phyloP scores from a whole-genome alignment of 2,329 filamentous ascomycete species.

The Fusarium mangiferae region DNA sequence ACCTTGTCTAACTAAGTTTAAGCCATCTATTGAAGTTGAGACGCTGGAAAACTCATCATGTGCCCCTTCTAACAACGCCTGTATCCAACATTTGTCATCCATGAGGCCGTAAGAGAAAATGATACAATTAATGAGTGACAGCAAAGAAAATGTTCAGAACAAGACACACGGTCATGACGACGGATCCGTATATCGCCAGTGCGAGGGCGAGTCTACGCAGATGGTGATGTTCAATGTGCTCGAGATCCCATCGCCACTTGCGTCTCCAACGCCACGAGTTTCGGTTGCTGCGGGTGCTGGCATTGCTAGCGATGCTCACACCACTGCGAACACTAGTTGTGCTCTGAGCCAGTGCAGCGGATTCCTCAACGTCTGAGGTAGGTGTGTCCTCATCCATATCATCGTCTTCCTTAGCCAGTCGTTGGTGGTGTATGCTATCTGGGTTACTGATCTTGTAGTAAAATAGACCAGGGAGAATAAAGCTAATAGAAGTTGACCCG shows the following conservation, averaged over 20 bases:
- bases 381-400: constrained; percentile 70
- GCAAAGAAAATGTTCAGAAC: constrained; percentile 84
- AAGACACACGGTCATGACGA: constrained; percentile 91
- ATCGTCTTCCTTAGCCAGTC: constrained; percentile 90
- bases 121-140: constrained; percentile 60
- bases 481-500: constrained; percentile 93
- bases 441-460: constrained; percentile 98
- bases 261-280: constrained; percentile 61
- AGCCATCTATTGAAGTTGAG: constrained; percentile 27
- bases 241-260: constrained; percentile 68
- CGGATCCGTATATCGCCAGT: constrained; percentile 82
- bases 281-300: constrained; percentile 41
- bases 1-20: constrained; percentile 40
- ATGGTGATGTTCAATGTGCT: constrained; percentile 71
- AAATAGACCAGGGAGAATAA: constrained; percentile 94
- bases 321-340: constrained; percentile 57
- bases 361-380: constrained; percentile 62
- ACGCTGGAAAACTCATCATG: constrained; percentile 38
- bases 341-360: constrained; percentile 57
- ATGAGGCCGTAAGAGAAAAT: constrained; percentile 30
- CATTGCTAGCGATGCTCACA: constrained; percentile 49
- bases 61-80: constrained; percentile 35
- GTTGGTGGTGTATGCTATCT: constrained; percentile 85
- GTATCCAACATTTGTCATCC: constrained; percentile 35
- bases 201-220: constrained; percentile 79